These are phyloP conservation scores for Botrytis squamosa DNA, from an alignment of 2,329 filamentous ascomycete species.

Conservation along the genomic window DNA sequence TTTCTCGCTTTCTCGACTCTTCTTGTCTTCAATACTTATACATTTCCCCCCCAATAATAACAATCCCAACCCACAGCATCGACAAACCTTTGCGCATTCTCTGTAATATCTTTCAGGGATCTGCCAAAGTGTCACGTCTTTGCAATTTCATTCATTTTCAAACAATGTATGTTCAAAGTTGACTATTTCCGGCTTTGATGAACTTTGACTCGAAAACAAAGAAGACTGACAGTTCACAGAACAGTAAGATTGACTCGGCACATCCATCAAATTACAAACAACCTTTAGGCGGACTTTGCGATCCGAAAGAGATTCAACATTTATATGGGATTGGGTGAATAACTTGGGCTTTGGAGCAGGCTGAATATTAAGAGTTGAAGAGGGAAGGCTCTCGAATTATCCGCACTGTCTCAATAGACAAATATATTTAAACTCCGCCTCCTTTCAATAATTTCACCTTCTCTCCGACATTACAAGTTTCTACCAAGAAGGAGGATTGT, in stretches of 20 bases:
- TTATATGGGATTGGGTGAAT: constrained; percentile 12
- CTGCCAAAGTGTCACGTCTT: constrained; percentile 38
- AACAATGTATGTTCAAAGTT: constrained; percentile 31
- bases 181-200: constrained; percentile 16
- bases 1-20: not conserved
- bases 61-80: constrained; percentile 29
- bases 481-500: not conserved
- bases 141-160: constrained; percentile 36
- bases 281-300: not conserved
- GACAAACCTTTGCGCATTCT: constrained; percentile 38
- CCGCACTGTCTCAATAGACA: constrained; percentile 2
- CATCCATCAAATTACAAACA: not conserved
- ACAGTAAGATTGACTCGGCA: not conserved
- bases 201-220: constrained; percentile 14
- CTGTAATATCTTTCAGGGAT: constrained; percentile 36
- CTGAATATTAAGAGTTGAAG: constrained; percentile 2
- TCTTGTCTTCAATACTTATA: constrained; percentile 24
- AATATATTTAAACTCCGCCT: not conserved
- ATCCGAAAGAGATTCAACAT: constrained; percentile 10
- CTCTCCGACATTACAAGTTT: not conserved
- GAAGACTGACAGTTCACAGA: constrained; percentile 18
- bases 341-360: not conserved
- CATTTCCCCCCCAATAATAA: constrained; percentile 6
- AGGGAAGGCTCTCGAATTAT: not conserved
- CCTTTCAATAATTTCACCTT: not conserved